phyloP scores from a whole-genome alignment of 768 basidiomycete genomes.

The Solioccasus polychromus region DNA sequence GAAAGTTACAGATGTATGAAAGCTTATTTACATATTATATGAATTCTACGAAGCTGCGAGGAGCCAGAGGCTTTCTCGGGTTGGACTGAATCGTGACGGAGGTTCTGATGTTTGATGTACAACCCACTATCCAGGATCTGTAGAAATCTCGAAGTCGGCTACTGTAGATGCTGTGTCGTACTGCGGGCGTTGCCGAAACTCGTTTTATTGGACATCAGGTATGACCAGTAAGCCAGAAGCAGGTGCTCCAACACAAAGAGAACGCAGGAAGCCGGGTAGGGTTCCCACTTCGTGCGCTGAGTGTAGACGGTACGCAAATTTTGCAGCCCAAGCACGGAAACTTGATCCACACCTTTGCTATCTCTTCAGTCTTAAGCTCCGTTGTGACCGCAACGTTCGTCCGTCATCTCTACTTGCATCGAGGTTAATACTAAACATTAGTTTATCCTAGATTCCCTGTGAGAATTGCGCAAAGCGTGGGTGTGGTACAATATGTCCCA shows the following conservation, averaged over 20 bases:
- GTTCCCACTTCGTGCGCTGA: conserved; percentile 43
- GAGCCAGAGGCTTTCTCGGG: too few species aligned
- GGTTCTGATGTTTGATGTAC: too few species aligned
- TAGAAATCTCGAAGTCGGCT: not conserved
- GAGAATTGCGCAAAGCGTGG: conserved; percentile 75
- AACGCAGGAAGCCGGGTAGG: conserved; percentile 47
- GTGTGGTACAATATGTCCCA: conserved; percentile 74
- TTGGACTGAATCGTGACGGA: too few species aligned
- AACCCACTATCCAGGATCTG: too few species aligned
- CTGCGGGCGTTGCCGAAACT: conserved; percentile 9
- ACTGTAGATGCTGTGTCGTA: not conserved
- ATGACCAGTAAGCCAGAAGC: conserved; percentile 11
- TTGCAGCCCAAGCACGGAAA: not conserved
- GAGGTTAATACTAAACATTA: conserved; percentile 13
- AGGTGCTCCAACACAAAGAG: conserved; percentile 24
- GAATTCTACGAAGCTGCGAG: too few species aligned
- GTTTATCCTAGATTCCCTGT: conserved; percentile 58
- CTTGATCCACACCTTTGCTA: not conserved
- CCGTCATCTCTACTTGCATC: not conserved
- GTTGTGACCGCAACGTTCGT: conserved; percentile 61
- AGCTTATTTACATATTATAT: too few species aligned
- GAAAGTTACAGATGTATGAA: too few species aligned
- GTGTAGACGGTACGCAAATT: conserved; percentile 33
- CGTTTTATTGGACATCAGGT: not conserved
- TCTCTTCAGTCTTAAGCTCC: conserved; percentile 50